These are phyloP conservation scores for Geosiphon pyriformis DNA, from an alignment of 192 early-diverging fungal genomes.

Conservation along the genomic window DNA sequence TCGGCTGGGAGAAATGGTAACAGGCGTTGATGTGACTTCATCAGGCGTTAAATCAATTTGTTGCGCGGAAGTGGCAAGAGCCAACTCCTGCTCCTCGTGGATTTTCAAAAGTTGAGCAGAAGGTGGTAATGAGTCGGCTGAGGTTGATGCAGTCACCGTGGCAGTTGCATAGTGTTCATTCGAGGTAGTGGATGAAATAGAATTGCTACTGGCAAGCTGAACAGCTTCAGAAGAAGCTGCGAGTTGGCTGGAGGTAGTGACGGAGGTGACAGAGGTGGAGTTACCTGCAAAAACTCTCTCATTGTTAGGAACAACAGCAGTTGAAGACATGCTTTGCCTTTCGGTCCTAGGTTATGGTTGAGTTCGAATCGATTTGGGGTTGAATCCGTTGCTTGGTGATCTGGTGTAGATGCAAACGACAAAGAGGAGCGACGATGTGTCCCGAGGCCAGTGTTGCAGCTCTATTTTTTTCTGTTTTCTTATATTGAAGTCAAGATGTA, in stretches of 20 bases:
- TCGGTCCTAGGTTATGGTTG: neutral
- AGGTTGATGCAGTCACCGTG: neutral
- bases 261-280: neutral
- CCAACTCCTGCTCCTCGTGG: constrained; percentile 10
- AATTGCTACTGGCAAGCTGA: neutral
- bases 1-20: neutral
- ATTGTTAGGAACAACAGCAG: neutral
- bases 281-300: neutral
- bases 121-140: neutral
- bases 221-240: neutral
- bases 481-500: neutral
- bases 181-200: neutral
- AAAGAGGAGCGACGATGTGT: constrained; percentile 7
- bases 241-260: neutral
- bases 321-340: neutral
- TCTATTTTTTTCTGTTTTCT: neutral
- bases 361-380: constrained; percentile 11
- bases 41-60: constrained; percentile 1
- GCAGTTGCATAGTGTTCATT: neutral
- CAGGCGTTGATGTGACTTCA: neutral
- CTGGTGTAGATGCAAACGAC: neutral
- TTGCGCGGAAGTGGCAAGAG: neutral
- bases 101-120: constrained; percentile 2
- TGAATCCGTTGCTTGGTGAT: constrained; percentile 16
- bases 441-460: constrained; percentile 22